Evolutionary conservation across 352 stramenopile species (phyloP), one percentile per base, ranked within the genome.

Genomic region (Pythium brachiatum): DNA sequence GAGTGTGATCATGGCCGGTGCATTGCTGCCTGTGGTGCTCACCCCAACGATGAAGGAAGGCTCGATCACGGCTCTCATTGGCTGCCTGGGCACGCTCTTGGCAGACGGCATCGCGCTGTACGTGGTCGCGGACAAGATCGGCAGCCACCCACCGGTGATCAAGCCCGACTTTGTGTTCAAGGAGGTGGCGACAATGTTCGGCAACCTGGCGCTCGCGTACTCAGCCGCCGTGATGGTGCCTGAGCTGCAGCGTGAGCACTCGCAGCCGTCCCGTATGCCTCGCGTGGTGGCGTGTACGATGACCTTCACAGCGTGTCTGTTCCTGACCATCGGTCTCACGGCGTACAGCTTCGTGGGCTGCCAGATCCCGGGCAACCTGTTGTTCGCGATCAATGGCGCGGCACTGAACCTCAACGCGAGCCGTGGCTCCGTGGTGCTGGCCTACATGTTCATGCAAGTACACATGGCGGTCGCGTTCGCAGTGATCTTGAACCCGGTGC

Each of bases 361-460:
- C 60, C 66, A 73, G 57, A 68, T 73, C 39, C 39, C 66, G 2
- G 56, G 62, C 25, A 73, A 73, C 51, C 54, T 75, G 25, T 39
- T 75, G 38, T 75, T 75, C 43, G 38, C 76, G 15, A 81, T 86
- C 57, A 78, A 75, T 67, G 20, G 84, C 7, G 64, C 72, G 0
- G 58, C 65, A 23, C 67, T 88, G 15, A 75, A 77, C 27, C 86
- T 89, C 60, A 62, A 44, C 0, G 46, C 73, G 2, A 65, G 78
- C 64, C 54, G 69, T 29, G 79, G 79, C 8, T 66, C 69, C 16
- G 71, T 81, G 3, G 72, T 83, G 36, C 70, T 86, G 61, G 73
- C 73, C 31, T 88, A 82, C 58, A 64, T 79, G 29, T 77, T 69
- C 62, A 85, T 85, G 77, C 80, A 57, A 76, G 34, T 85, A 0